Base-by-base conservation (phyloP, 495 filamentous ascomycete genomes). In the Penicillium steckii region DNA sequence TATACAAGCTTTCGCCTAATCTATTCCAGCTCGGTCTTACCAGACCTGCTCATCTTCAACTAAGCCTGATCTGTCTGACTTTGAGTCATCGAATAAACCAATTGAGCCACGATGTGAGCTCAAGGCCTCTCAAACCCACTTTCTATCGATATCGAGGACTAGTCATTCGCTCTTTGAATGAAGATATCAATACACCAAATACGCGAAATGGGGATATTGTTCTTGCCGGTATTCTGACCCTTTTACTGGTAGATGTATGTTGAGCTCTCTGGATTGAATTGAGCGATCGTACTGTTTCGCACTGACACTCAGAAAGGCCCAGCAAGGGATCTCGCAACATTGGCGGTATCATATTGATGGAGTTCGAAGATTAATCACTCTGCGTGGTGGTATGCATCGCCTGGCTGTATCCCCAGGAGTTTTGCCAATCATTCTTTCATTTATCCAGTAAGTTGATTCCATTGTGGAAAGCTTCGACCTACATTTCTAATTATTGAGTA, bases 261-360 rank as follows among this genome's bases (percentile, higher is more conserved):
- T n/a, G n/a, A 51, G 24, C 26, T 19, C n/a, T 18, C 33, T 15
- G 5, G 29, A 4, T 32, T n/a, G 4, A 37, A 15, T 5, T 37
- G 3, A n/a, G n/a, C n/a, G 1, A 17, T 18, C 5, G 8, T n/a
- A 37, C 1, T 0, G 3, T 17, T 5, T 37, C 15, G 33, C 2
- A 15, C 26, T 4, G 10, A n/a, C 18, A 15, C 33, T 37, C 15
- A 37, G 6, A 17, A 60, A 71, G 65, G 52, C 62, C 3, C 65
- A 68, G 26, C 62, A 69, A 17, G 62, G 59, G 9, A 46, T 55
- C 17, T 64, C 57, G 10, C 57, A 53, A 1, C 50, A 61, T 37
- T 72, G 65, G 65, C 60, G 65, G 37, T 64, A 47, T 19, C 69
- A 72, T 42, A 13, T 70, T 8, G 65, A 68, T 7, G 69, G 55